phyloP scores from a whole-genome alignment of 208 protist genomes.

The Leishmania arabica region DNA sequence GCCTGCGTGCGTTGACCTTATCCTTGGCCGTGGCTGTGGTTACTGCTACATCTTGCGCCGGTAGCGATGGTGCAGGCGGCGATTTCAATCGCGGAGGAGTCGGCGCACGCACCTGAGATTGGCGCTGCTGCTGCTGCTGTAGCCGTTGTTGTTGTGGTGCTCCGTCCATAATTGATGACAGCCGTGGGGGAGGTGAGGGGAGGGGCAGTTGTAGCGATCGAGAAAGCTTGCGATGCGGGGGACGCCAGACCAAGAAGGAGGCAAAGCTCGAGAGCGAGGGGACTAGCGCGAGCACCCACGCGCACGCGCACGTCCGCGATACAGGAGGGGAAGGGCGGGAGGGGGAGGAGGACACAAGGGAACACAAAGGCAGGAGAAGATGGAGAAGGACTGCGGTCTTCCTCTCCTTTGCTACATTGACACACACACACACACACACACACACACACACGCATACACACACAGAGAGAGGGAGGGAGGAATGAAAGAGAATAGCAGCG shows the following conservation, averaged over 20 bases:
- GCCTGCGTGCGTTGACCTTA: not conserved
- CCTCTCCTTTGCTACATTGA: not conserved
- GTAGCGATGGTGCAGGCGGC: not conserved
- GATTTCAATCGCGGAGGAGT: not conserved
- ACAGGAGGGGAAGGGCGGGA: not conserved
- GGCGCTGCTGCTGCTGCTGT: not conserved
- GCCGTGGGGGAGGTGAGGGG: not conserved
- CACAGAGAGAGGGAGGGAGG: not conserved
- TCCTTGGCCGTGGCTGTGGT: not conserved
- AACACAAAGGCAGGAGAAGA: not conserved
- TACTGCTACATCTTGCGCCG: not conserved
- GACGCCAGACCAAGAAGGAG: not conserved
- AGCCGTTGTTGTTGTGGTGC: not conserved
- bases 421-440: not conserved
- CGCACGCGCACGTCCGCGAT: not conserved
- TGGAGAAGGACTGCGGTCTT: not conserved
- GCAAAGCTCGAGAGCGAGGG: not conserved
- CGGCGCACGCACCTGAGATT: not conserved
- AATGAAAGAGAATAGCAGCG: not conserved
- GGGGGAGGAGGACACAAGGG: not conserved
- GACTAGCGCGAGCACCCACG: not conserved
- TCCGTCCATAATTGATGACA: not conserved
- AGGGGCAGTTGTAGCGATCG: not conserved
- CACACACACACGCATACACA: too few relatives aligned
- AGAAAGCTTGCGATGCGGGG: not conserved